A percentile compares a stretch with the other conserved stretches of the same genome.
Conservation (phyloP, 2,329 filamentous ascomycete genomes). For the Monosporascus cannonballus region DNA sequence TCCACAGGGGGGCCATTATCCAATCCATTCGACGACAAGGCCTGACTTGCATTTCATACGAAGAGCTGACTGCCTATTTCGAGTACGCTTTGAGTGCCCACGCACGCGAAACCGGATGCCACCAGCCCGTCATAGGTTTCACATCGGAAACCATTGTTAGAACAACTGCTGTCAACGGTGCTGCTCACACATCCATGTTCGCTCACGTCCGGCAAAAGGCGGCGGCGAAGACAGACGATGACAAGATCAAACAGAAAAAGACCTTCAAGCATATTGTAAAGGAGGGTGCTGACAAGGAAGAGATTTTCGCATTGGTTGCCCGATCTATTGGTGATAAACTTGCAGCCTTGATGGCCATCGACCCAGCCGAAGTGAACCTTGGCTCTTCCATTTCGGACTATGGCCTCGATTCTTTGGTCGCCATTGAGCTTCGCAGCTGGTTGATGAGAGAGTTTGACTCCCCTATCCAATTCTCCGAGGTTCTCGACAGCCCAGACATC, state of each 20-base stretch:
- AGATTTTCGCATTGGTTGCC: not conserved
- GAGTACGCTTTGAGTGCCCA: not conserved
- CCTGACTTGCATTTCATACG: not conserved
- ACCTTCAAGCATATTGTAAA: not conserved
- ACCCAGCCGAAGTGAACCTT: not conserved
- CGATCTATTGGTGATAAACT: not conserved
- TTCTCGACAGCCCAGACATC: not conserved
- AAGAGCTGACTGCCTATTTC: not conserved
- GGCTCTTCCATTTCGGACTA: not conserved
- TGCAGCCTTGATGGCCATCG: not conserved
- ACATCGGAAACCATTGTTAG: not conserved
- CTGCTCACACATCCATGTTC: not conserved
- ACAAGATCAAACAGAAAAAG: not conserved
- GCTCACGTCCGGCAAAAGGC: not conserved
- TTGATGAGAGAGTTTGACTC: not conserved
- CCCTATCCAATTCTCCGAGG: not conserved
- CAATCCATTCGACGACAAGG: not conserved
- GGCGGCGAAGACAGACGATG: not conserved
- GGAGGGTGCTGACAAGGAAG: not conserved
- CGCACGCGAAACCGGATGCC: not conserved
- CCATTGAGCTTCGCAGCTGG: not conserved
- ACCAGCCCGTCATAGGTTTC: not conserved
- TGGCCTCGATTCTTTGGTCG: not conserved
- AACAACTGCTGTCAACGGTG: not conserved
- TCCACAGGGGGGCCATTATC: not conserved